Conservation (phyloP, 2,329 filamentous ascomycete species). For the Claviceps capensis region DNA sequence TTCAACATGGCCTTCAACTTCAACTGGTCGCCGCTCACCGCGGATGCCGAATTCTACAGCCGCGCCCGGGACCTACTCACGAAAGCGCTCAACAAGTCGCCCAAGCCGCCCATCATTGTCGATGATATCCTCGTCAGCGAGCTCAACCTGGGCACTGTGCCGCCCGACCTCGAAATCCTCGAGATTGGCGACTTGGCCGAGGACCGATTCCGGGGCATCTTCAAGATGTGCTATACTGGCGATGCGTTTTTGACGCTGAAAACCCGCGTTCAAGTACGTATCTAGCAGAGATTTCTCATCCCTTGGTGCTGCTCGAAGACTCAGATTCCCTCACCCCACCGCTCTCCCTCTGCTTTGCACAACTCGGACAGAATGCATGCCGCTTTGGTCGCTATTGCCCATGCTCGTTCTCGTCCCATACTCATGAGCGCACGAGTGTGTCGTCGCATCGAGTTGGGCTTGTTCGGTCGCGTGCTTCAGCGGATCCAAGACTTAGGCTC, state of each 20-base stretch:
- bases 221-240: constrained; percentile 97
- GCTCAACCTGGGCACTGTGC: constrained; percentile 87
- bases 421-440: background rate
- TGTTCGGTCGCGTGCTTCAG: background rate
- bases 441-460: background rate
- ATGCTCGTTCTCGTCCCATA: no score
- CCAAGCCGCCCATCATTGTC: constrained; percentile 96
- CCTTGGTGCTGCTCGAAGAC: no score
- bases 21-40: constrained; percentile 99
- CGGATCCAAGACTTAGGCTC: background rate
- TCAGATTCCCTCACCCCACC: no score
- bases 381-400: no score
- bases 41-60: constrained; percentile 81
- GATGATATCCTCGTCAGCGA: constrained; percentile 98
- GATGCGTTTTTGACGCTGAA: constrained; percentile 92
- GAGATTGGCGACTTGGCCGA: constrained; percentile 97
- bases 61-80: constrained; percentile 90
- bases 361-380: no score
- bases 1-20: constrained; percentile 97
- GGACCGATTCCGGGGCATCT: constrained; percentile 93
- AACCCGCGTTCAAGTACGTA: constrained; percentile 77
- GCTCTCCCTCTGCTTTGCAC: no score
- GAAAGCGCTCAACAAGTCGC: constrained; percentile 89
- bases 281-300: no score
- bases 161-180: constrained; percentile 88